These are phyloP conservation scores for Mariannaea elegans DNA, from an alignment of 2,329 filamentous ascomycete species.

Conservation along the genomic window DNA sequence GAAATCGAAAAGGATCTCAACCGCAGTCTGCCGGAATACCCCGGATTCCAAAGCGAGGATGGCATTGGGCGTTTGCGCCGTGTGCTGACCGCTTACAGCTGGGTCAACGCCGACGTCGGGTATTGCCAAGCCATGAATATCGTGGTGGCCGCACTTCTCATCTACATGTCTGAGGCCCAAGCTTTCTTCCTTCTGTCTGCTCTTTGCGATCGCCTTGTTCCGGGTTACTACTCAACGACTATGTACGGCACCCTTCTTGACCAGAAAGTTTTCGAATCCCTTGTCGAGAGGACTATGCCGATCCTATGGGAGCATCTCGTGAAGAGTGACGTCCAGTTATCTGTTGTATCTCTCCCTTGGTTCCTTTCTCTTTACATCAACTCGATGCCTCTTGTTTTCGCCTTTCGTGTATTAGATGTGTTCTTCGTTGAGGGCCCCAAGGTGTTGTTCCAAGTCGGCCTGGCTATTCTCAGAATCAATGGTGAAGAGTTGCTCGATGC, in stretches of 20 bases:
- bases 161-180: constrained; percentile 97
- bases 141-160: constrained; percentile 94
- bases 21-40: constrained; percentile 94
- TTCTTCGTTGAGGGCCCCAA: constrained; percentile 99
- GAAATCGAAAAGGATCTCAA: constrained; percentile 99
- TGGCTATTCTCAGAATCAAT: constrained; percentile 97
- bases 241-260: constrained; percentile 99
- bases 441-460: constrained; percentile 93
- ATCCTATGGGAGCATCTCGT: constrained; percentile 98
- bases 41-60: constrained; percentile 95
- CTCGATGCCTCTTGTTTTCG: constrained; percentile 98
- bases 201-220: constrained; percentile 90
- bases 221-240: constrained; percentile 97
- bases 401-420: constrained; percentile 94
- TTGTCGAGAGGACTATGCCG: constrained; percentile 99
- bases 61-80: constrained; percentile 89
- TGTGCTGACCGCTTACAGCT: constrained; percentile 96
- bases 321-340: constrained; percentile 95
- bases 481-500: constrained; percentile 95
- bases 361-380: constrained; percentile 99
- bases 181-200: constrained; percentile 94
- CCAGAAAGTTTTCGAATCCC: constrained; percentile 95
- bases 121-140: constrained; percentile 99
- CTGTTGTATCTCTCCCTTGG: constrained; percentile 96
- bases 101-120: constrained; percentile 93